Conservation (phyloP, 768 basidiomycete genomes). For the Tremella yokohamensis region DNA sequence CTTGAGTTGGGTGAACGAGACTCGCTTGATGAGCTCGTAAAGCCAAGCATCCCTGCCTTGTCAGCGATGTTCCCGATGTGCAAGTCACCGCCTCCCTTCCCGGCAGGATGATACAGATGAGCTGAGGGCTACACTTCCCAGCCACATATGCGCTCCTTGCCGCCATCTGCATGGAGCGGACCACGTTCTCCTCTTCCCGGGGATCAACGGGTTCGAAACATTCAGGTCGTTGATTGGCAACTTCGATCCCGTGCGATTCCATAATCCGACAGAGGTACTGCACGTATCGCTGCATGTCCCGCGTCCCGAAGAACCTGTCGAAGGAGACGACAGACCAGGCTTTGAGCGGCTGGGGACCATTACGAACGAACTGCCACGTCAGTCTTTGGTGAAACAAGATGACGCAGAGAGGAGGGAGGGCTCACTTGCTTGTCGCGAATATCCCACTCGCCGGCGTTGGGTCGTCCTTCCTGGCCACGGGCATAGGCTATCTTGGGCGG, state of each 20-base stretch:
- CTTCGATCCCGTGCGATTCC: slow-evolving; percentile 26
- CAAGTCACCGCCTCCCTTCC: slow-evolving; percentile 32
- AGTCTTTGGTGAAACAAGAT: not conserved
- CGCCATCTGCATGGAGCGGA: slow-evolving; percentile 28
- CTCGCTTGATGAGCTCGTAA: slow-evolving; percentile 48
- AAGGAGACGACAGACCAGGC: slow-evolving; percentile 47
- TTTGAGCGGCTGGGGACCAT: slow-evolving; percentile 32
- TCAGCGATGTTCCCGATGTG: not conserved
- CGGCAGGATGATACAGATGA: slow-evolving; percentile 45
- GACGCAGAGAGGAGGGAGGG: not conserved
- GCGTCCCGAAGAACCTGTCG: slow-evolving; percentile 30
- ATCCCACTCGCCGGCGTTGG: slow-evolving; percentile 44
- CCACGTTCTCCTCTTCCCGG: slow-evolving; percentile 9
- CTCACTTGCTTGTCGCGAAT: slow-evolving; percentile 39
- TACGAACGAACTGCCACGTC: slow-evolving; percentile 30
- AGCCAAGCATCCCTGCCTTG: slow-evolving; percentile 41
- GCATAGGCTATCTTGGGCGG: slow-evolving; percentile 41
- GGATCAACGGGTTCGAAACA: slow-evolving; percentile 38
- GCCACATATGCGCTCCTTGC: slow-evolving; percentile 35
- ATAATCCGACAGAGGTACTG: slow-evolving; percentile 25
- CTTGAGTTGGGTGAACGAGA: slow-evolving; percentile 37
- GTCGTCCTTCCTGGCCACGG: slow-evolving; percentile 14
- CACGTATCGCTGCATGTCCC: slow-evolving; percentile 40
- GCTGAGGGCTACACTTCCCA: slow-evolving; percentile 36
- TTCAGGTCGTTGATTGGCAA: slow-evolving; percentile 29